phyloP scores from a whole-genome alignment of 306 rosid species.

The Cucumis hystrix region DNA sequence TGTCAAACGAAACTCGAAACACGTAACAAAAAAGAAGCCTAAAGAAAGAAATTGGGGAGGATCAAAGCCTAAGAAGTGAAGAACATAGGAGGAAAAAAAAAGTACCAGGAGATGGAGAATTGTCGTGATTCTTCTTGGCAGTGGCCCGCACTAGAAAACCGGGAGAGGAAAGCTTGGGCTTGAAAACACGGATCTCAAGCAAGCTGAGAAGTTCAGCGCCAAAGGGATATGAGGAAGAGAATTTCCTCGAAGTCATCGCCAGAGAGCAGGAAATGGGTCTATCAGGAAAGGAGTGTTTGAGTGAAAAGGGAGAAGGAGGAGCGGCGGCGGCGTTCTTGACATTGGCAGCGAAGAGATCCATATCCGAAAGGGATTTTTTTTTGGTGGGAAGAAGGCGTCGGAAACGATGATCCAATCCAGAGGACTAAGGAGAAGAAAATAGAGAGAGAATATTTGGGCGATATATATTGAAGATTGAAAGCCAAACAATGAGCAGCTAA shows the following conservation, averaged over 20 bases:
- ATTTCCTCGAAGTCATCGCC: slow-evolving; percentile 14
- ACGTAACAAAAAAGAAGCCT: background rate
- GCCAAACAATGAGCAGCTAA: slow-evolving; percentile 12
- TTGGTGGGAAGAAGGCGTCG: background rate
- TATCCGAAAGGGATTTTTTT: slow-evolving; percentile 2
- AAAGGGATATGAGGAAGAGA: slow-evolving; percentile 14
- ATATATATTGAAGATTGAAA: background rate
- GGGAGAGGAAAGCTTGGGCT: slow-evolving; percentile 21
- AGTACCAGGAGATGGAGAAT: slow-evolving; percentile 44
- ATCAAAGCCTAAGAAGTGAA: background rate
- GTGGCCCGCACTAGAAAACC: slow-evolving; percentile 33
- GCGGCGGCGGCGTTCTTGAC: slow-evolving; percentile 30
- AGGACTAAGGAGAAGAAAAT: background rate
- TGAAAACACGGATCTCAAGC: slow-evolving; percentile 32
- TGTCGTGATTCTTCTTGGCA: slow-evolving; percentile 56
- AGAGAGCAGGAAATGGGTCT: slow-evolving; percentile 30
- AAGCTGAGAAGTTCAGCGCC: slow-evolving; percentile 21
- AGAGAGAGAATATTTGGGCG: background rate
- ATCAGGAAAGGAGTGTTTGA: slow-evolving; percentile 26
- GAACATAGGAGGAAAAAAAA: background rate
- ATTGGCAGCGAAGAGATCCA: slow-evolving; percentile 66
- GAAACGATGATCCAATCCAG: background rate
- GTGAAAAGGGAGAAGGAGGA: slow-evolving; percentile 19
- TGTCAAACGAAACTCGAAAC: background rate
- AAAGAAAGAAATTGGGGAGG: background rate